Conservation (phyloP, 1,139 yeast genomes). For the Yamadazyma dushanensis region DNA sequence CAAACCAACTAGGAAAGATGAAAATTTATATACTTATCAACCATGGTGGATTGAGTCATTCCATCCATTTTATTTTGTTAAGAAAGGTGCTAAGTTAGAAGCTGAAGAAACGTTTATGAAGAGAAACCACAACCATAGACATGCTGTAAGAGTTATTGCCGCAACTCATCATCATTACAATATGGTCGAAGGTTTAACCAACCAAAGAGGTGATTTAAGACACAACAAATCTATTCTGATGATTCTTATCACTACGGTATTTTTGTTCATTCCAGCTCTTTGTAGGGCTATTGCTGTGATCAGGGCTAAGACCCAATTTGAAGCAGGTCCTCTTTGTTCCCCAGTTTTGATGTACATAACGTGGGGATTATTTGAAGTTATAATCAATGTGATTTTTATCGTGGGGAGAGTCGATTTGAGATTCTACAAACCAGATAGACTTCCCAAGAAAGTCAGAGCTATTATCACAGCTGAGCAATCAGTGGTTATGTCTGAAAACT, state of each 20-base stretch:
- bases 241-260: conserved; percentile 49
- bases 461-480: conserved; percentile 47
- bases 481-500: conserved; percentile 22
- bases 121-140: conserved; percentile 49
- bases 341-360: conserved; percentile 65
- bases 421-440: conserved; percentile 72
- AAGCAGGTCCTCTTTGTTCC: conserved; percentile 21
- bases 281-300: conserved; percentile 59
- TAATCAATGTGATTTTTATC: conserved; percentile 56
- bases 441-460: conserved; percentile 39
- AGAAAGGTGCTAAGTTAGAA: conserved; percentile 43
- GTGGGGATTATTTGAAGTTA: conserved; percentile 61
- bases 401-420: conserved; percentile 69
- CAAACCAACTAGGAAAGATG: conserved; percentile 58
- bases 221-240: conserved; percentile 52
- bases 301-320: conserved; percentile 27
- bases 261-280: conserved; percentile 57
- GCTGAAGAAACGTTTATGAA: conserved; percentile 55
- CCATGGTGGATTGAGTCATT: conserved; percentile 81
- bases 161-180: conserved; percentile 46
- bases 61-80: conserved; percentile 53
- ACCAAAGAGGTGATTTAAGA: conserved; percentile 44
- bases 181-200: conserved; percentile 44
- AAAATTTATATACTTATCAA: conserved; percentile 59
- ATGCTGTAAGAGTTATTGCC: conserved; percentile 51